Conservation (phyloP, 768 basidiomycete genomes). For the Hygrocybe punicea region DNA sequence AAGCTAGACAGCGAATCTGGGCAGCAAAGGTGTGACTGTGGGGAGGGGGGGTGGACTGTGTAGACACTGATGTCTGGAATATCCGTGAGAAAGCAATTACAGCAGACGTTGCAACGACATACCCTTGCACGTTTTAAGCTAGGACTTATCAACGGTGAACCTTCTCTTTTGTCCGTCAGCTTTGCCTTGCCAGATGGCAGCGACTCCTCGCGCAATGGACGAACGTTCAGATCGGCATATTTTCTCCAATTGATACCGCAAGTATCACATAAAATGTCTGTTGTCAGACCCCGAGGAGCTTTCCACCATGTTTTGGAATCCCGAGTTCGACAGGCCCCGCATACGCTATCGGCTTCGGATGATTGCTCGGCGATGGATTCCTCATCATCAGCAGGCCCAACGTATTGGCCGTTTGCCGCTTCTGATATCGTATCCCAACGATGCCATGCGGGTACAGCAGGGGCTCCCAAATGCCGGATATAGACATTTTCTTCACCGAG, state of each 20-base stretch:
- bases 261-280: slow-evolving; percentile 74
- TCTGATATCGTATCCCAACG: slow-evolving; percentile 40
- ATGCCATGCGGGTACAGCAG: slow-evolving; percentile 34
- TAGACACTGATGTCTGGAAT: slow-evolving; percentile 46
- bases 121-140: slow-evolving; percentile 47
- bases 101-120: slow-evolving; percentile 11
- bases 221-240: slow-evolving; percentile 83
- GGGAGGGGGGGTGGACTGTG: slow-evolving; percentile 65
- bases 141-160: slow-evolving; percentile 48
- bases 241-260: slow-evolving; percentile 91
- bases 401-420: slow-evolving; percentile 43
- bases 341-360: slow-evolving; percentile 51
- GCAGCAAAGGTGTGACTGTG: slow-evolving; percentile 43
- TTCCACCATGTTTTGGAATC: slow-evolving; percentile 87
- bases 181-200: slow-evolving; percentile 51
- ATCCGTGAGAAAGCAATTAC: neutral
- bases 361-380: slow-evolving; percentile 64
- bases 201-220: slow-evolving; percentile 67
- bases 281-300: slow-evolving; percentile 80
- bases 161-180: slow-evolving; percentile 59
- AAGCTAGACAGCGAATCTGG: slow-evolving; percentile 71
- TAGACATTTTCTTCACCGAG: slow-evolving; percentile 66
- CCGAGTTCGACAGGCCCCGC: slow-evolving; percentile 81
- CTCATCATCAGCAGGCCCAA: slow-evolving; percentile 67
- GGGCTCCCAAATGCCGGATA: slow-evolving; percentile 41